Evolutionary conservation across 2,329 filamentous ascomycete species (phyloP).

Genomic region (Nectriaceae sp.): DNA sequence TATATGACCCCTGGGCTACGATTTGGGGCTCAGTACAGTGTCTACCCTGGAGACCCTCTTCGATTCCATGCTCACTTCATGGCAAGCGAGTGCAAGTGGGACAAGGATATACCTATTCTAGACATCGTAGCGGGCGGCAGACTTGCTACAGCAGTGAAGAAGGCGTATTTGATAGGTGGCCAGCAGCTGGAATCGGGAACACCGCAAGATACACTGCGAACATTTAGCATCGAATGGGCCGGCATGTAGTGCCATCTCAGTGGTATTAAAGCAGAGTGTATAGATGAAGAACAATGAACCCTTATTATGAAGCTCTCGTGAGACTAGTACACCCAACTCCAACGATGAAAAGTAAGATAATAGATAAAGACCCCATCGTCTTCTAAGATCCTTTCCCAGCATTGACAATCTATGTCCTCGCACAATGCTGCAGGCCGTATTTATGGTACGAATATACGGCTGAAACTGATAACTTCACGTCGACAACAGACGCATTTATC

Average conservation of each 20-base stretch:
- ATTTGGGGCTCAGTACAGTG: conserved; percentile 92
- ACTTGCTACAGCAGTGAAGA: conserved; percentile 93
- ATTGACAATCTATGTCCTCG: not conserved
- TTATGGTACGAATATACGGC: conserved; percentile 81
- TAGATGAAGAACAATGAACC: conserved; percentile 8
- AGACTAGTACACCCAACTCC: conserved; percentile 15
- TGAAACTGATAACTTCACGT: conserved; percentile 85
- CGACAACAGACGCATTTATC: conserved; percentile 95
- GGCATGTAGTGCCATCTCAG: conserved; percentile 66
- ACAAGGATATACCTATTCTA: conserved; percentile 81
- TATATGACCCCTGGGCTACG: conserved; percentile 90
- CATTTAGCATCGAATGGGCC: conserved; percentile 91
- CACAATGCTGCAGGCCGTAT: not conserved
- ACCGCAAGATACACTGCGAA: conserved; percentile 53
- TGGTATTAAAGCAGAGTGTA: too few species aligned
- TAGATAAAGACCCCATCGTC: too few species aligned
- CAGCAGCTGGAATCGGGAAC: conserved; percentile 42
- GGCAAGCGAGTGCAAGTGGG: conserved; percentile 81
- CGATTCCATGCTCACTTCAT: conserved; percentile 96
- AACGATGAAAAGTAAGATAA: conserved; percentile 7
- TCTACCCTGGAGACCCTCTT: conserved; percentile 92
- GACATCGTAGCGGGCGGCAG: conserved; percentile 85
- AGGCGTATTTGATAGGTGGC: conserved; percentile 86
- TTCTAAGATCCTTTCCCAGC: too few species aligned
- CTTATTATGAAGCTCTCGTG: conserved; percentile 3